Evolutionary conservation across 108 stramenopile genomes (phyloP).

Genomic region (Cylindrotheca fusiformis): DNA sequence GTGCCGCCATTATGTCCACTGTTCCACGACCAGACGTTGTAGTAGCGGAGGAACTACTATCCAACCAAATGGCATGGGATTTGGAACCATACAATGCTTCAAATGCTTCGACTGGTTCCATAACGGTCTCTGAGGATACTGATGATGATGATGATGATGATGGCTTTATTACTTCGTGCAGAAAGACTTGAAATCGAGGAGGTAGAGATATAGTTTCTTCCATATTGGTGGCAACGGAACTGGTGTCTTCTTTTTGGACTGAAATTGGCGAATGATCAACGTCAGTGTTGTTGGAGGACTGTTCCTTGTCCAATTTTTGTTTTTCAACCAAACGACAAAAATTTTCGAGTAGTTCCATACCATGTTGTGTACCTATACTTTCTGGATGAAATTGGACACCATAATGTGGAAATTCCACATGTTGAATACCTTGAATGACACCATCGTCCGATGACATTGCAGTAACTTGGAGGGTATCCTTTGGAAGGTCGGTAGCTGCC

Average conservation of each 20-base stretch:
- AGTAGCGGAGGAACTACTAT: constrained; percentile 41
- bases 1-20: constrained; percentile 31
- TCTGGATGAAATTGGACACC: constrained; percentile 97
- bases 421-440: constrained; percentile 81
- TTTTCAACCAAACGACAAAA: constrained; percentile 47
- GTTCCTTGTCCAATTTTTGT: constrained; percentile 6
- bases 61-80: constrained; percentile 63
- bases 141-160: neutral
- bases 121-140: neutral
- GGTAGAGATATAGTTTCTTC: neutral
- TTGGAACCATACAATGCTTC: constrained; percentile 17
- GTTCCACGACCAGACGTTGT: constrained; percentile 17
- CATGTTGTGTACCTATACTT: constrained; percentile 82
- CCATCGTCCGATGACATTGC: constrained; percentile 20
- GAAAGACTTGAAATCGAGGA: neutral
- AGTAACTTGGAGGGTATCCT: constrained; percentile 12
- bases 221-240: neutral
- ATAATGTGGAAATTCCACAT: constrained; percentile 76
- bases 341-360: constrained; percentile 51
- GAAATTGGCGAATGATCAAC: neutral
- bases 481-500: constrained; percentile 39
- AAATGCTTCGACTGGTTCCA: constrained; percentile 25
- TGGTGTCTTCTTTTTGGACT: neutral
- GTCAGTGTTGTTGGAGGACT: neutral
- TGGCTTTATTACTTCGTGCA: neutral